Percentiles rank a stretch among this genome's conserved stretches.
phyloP scores from a whole-genome alignment of 352 stramenopile genomes.

The Pseudoperonospora humuli region DNA sequence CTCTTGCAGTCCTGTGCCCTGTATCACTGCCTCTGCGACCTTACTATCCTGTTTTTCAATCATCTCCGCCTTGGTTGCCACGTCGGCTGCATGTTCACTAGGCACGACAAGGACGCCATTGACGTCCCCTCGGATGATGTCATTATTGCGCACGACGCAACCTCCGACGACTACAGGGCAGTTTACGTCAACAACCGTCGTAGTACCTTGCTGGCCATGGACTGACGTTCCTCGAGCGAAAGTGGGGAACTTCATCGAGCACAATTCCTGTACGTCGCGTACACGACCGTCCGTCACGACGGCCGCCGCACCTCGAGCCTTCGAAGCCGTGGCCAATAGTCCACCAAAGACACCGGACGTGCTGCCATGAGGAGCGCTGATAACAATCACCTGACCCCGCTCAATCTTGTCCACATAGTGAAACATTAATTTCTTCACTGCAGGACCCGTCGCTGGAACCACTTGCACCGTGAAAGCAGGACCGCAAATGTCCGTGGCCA shows the following conservation, averaged over 20 bases:
- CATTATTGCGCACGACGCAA: constrained; percentile 62
- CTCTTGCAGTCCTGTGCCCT: constrained; percentile 54
- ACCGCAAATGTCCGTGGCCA: constrained; percentile 66
- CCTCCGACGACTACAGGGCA: constrained; percentile 56
- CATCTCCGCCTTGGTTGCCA: constrained; percentile 59
- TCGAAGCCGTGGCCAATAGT: constrained; percentile 61
- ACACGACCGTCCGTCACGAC: constrained; percentile 72
- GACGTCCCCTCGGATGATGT: constrained; percentile 73
- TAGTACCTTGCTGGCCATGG: constrained; percentile 55
- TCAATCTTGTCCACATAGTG: constrained; percentile 77
- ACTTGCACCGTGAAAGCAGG: constrained; percentile 70
- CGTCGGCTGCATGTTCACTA: constrained; percentile 51
- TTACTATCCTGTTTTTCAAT: constrained; percentile 81
- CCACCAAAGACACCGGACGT: constrained; percentile 65
- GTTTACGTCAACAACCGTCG: constrained; percentile 57
- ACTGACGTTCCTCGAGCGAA: constrained; percentile 70
- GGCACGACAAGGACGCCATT: constrained; percentile 79
- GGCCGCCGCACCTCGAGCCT: constrained; percentile 50
- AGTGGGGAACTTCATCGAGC: constrained; percentile 52
- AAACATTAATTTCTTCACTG: constrained; percentile 26
- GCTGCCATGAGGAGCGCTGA: constrained; percentile 46
- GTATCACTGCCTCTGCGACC: constrained; percentile 62
- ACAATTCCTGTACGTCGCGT: constrained; percentile 68
- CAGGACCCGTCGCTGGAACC: constrained; percentile 48
- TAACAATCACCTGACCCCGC: constrained; percentile 70